Evolutionary conservation across 352 stramenopile species (phyloP).

Genomic region (Discostella stelligera): DNA sequence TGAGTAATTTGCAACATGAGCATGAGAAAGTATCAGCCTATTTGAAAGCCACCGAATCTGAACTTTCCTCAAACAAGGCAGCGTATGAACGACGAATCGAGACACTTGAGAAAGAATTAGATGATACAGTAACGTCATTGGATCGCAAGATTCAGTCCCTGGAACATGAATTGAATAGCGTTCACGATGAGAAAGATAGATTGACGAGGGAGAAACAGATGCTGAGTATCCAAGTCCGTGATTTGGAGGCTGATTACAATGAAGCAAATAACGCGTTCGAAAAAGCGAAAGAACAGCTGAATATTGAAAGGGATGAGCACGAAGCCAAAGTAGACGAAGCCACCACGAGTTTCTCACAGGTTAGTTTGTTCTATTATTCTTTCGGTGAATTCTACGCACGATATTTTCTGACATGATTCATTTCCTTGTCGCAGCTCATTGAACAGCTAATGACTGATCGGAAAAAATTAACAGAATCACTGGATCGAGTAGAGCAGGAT

Average conservation of each 20-base stretch:
- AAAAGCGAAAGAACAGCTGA: slow-evolving; percentile 47
- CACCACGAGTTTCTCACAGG: slow-evolving; percentile 37
- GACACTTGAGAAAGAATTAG: slow-evolving; percentile 54
- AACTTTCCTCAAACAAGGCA: slow-evolving; percentile 50
- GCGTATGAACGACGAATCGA: slow-evolving; percentile 52
- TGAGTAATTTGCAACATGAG: slow-evolving; percentile 36
- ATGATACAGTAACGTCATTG: slow-evolving; percentile 29
- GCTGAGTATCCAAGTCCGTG: slow-evolving; percentile 25
- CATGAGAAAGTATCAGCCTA: slow-evolving; percentile 21
- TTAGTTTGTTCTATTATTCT: slow-evolving; percentile 7
- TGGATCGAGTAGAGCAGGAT: slow-evolving; percentile 40
- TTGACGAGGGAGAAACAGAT: slow-evolving; percentile 45
- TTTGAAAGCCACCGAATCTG: slow-evolving; percentile 32
- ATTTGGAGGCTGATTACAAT: slow-evolving; percentile 47
- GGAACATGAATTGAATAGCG: slow-evolving; percentile 42
- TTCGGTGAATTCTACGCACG: no score
- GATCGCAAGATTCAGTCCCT: slow-evolving; percentile 46
- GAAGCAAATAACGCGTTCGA: slow-evolving; percentile 38
- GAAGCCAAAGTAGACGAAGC: slow-evolving; percentile 51
- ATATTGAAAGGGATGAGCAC: slow-evolving; percentile 43
- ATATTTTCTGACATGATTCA: not conserved
- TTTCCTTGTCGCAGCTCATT: slow-evolving; percentile 26
- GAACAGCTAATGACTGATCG: slow-evolving; percentile 49
- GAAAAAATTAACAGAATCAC: slow-evolving; percentile 36
- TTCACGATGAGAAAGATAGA: slow-evolving; percentile 44